These are phyloP conservation scores for Mimosa bimucronata DNA, from an alignment of 306 rosid genomes.

Conservation along the genomic window DNA sequence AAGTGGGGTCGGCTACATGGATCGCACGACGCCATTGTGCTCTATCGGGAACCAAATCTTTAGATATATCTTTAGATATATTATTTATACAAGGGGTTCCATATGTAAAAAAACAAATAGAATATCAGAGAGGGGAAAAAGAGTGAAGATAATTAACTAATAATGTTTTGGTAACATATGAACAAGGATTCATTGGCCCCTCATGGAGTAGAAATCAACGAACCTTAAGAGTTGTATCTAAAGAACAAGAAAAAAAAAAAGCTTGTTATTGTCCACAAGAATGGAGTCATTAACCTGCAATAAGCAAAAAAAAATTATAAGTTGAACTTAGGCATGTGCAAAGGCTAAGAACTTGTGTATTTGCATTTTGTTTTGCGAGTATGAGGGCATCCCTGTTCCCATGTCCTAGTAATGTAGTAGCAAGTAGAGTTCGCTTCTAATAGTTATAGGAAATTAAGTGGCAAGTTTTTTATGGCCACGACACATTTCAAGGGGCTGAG, in stretches of 20 bases:
- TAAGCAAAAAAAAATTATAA: too few species aligned
- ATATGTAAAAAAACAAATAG: constrained; percentile 64
- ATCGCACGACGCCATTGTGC: too few species aligned
- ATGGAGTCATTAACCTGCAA: too few species aligned
- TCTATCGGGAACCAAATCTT: too few species aligned
- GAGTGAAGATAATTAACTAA: constrained; percentile 31
- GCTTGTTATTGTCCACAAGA: too few species aligned
- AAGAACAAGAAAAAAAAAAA: too few species aligned
- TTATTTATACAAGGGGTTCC: too few species aligned
- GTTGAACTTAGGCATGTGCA: too few species aligned
- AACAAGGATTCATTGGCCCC: constrained; percentile 22
- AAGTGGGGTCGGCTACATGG: too few species aligned
- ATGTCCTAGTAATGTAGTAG: constrained; percentile 3
- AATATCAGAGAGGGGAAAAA: constrained; percentile 2
- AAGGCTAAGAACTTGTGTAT: too few species aligned
- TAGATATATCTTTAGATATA: too few species aligned
- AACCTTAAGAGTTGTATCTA: too few species aligned
- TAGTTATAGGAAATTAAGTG: neutral
- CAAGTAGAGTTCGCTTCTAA: constrained; percentile 22
- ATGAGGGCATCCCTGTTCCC: constrained; percentile 21
- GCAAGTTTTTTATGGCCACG: neutral
- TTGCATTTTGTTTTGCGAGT: constrained; percentile 13
- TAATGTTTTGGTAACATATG: constrained; percentile 24
- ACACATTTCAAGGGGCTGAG: neutral
- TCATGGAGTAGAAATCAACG: constrained; percentile 25